Evolutionary conservation across 2,329 filamentous ascomycete species (phyloP), one percentile per base, ranked within the genome.

Genomic region (Ophiostoma sp.): DNA sequence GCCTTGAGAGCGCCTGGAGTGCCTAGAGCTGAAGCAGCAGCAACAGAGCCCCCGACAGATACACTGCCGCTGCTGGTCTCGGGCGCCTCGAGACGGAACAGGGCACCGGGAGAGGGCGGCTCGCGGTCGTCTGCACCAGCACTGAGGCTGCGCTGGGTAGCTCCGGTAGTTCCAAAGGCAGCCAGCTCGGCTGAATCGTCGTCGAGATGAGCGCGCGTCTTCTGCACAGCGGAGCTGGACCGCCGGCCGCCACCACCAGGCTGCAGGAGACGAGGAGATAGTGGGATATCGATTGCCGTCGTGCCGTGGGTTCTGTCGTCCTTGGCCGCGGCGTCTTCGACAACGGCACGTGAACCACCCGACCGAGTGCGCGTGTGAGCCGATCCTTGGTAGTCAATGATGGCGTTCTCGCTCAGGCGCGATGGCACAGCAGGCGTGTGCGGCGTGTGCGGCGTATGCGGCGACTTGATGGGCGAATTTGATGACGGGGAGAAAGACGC

Each of bases 401-500:
- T 92, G 68, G 92, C 95, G 76, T 96, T 94, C 73, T 95, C 93
- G 76, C 93, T 96, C 31, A 99, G 82, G n/a, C 95, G 87, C 8
- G 94, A 97, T 27, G 94, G 94, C 36, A 98, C 93, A 13, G 94
- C 93, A 3, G 95, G 95, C 0, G 93, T 97, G 77, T 99, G 94
- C 4, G 95, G 95, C 0, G 93, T 96, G 76, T 98, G 94, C 1
- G 94, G 93, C 0, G 92, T 97, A 76, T 94, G 93, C 11, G 91
- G 93, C 2, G 93, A 97, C 23, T 97, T 97, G 70, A 91, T 92
- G 1, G 94, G 94, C 11, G 94, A 97, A 0, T 93, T 94, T 41
- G 71, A 64, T 0, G 92, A 94, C 13, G 90, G 89, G 4, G 94
- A 97, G 73, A 93, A 83, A 0, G 91, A 93, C 4, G 90, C 90